These are phyloP conservation scores for Nematocida ironsii DNA, from an alignment of 371 early-diverging fungal genomes.

Conservation along the genomic window DNA sequence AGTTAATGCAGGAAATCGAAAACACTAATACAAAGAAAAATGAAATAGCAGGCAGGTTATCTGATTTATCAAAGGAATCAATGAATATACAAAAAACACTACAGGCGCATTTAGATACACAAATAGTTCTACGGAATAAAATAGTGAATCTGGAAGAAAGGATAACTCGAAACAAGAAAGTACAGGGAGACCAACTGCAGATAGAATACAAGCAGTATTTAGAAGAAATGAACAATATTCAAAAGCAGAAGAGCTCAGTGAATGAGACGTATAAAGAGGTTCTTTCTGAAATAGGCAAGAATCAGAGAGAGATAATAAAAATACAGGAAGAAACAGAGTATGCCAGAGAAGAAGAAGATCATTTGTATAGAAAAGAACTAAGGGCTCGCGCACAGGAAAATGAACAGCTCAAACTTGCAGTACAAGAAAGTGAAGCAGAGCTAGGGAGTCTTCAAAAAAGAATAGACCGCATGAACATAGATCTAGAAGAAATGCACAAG, in stretches of 20 bases:
- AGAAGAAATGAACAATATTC: not conserved
- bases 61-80: not conserved
- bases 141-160: not conserved
- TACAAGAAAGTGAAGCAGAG: not conserved
- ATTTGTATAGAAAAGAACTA: not conserved
- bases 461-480: conserved; percentile 10
- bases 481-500: not conserved
- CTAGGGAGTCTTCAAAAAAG: not conserved
- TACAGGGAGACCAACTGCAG: not conserved
- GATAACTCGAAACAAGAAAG: conserved; percentile 1
- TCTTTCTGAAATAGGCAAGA: not conserved
- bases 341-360: conserved; percentile 9
- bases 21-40: not conserved
- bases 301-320: conserved; percentile 1
- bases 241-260: conserved; percentile 3
- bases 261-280: conserved; percentile 1
- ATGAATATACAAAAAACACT: not conserved
- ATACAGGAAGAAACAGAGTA: not conserved
- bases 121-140: not conserved
- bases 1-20: conserved; percentile 14
- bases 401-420: not conserved
- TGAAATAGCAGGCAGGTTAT: not conserved
- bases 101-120: not conserved
- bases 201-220: not conserved
- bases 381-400: not conserved